Base-by-base conservation (phyloP, 1,139 yeast species). In the Debaryomycetaceae sp. region DNA sequence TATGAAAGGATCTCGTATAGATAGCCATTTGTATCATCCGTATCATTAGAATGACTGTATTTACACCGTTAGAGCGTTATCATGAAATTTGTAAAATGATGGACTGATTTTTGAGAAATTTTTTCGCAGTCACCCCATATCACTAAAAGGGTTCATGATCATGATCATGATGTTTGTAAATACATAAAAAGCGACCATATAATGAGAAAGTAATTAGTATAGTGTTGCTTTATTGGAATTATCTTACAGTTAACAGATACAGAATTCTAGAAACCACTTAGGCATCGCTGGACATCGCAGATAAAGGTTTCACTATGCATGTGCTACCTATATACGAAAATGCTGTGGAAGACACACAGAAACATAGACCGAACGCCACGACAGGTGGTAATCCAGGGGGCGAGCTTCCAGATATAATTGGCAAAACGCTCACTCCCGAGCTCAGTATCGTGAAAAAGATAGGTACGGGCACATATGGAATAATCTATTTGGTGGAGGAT, bases 381-480 rank as follows among this genome's bases (percentile, higher is more conserved):
- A 27, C 11, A 27, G 11, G 4, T 8, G 11, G 11, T 4, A 11
- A 27, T 7, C 11, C 8, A 2, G 31, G 31, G 3, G 11, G 11
- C 8, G 31, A 27, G 31, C 11, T 4, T 7, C 31, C 11, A 8
- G 31, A 27, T 27, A 27, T 68, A 31, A 58, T 62, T 46, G 70
- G 69, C 1, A 56, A 51, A 45, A 54, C 55, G 48, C 45, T 58
- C 17, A 56, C 48, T 39, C 46, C 49, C 13, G 54, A 58, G 14
- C 51, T 56, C 27, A 57, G 55, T 41, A 71, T 85, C 36, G 59
- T 75, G 43, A 68, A 67, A 45, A 80, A 83, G 49, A 76, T 88
- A n/a, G 97, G 97, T 13, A 80, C 95, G 1, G 97, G 97, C 36
- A 90, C 96, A 22, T 89, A 86, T 59, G 97, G 97, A 2, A 73